Base-by-base conservation (phyloP, 2,329 filamentous ascomycete species). In the Myotisia sp. region DNA sequence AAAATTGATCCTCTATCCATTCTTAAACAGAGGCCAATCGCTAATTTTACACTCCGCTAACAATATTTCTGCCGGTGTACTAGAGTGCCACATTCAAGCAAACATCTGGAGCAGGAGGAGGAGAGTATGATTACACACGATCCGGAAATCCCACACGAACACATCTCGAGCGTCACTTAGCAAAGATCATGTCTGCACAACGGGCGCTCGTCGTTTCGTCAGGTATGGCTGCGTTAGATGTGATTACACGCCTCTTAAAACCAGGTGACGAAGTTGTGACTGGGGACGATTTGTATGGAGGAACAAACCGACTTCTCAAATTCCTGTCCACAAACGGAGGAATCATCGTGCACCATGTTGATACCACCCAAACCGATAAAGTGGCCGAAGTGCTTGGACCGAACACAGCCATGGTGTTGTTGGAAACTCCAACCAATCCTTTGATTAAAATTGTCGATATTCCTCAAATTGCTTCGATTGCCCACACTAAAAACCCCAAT, bases 391-490 rank as follows among this genome's bases (percentile, higher is more conserved):
- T 79, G 4, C 58, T 95, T 33, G 79, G 67, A 33, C 62, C 69
- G 33, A 93, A 90, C 64, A 98, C 90, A 0, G 74, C 85, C 46
- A 92, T 98, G 83, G 84, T 98, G 1, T 68, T 98, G 23, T 72
- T 98, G 16, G 90, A 98, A 60, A 93, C 86, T 0, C 90, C 92
- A 2, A 98, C 90, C 18, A 98, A 98, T 60, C 92, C 90, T 4
- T 65, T 98, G 31, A 95, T 98, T 68, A 98, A 98, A 64, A 86
- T 98, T 47, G 85, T 92, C 49, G 90, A 98, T 55, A 80, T 98
- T 39, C 70, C 78, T 3, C 68, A 74, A 14, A 92, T 98, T 46
- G 75, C 90, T 9, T 67, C 69, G 24, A 63, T 78, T 13, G 73
- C 80, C 0, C 90, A 95, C 56, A 74, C 77, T 23, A 72, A 71